Evolutionary conservation across 2,329 filamentous ascomycete genomes (phyloP).

Genomic region (Acrocalymma vagum): DNA sequence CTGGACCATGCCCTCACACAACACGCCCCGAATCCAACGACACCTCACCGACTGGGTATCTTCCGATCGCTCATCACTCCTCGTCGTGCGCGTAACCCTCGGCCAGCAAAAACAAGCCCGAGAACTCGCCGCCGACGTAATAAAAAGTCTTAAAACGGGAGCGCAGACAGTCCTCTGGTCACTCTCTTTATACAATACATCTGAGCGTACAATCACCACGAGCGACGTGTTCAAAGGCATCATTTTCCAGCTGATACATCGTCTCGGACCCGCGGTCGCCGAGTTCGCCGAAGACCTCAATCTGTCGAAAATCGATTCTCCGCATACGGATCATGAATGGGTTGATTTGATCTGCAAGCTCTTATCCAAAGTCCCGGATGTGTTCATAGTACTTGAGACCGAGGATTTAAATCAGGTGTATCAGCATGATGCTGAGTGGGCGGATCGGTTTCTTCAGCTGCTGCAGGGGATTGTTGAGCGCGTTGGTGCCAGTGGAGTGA

Average conservation of each 20-base stretch:
- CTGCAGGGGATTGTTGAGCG: constrained; percentile 6
- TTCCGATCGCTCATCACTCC: not conserved
- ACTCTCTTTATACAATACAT: not conserved
- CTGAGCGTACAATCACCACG: constrained; percentile 1
- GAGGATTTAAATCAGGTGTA: constrained; percentile 5
- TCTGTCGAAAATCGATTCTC: constrained; percentile 4
- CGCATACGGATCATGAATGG: constrained; percentile 17
- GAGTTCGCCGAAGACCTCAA: constrained; percentile 14
- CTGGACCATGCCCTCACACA: not conserved
- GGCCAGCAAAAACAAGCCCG: constrained; percentile 10
- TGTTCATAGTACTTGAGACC: constrained; percentile 13
- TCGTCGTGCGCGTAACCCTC: constrained; percentile 4
- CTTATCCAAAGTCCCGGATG: constrained; percentile 9
- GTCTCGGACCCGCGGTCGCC: constrained; percentile 2
- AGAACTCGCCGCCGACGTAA: constrained; percentile 10
- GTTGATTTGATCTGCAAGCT: constrained; percentile 14
- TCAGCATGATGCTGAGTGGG: constrained; percentile 8
- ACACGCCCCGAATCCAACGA: not conserved
- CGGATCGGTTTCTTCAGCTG: constrained; percentile 5
- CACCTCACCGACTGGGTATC: not conserved
- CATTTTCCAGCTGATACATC: constrained; percentile 8
- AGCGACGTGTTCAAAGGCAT: constrained; percentile 9
- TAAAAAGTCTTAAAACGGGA: constrained; percentile 4
- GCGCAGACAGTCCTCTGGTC: constrained; percentile 12
- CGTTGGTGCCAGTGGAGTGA: not conserved